phyloP scores from a whole-genome alignment of 306 rosid genomes.

The Begonia fuchsioides region DNA sequence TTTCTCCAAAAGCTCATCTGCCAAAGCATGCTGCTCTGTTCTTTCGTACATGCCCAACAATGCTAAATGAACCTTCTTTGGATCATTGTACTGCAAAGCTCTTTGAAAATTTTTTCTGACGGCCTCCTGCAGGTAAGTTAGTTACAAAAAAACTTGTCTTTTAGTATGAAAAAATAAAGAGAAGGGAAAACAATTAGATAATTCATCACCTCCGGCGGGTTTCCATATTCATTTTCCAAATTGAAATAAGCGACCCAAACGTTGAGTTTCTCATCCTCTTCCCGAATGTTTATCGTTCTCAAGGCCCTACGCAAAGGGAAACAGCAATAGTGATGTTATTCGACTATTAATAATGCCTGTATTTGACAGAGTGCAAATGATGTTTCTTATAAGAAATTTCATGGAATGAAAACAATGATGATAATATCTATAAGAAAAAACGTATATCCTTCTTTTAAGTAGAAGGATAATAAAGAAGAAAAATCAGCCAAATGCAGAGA shows the following conservation, averaged over 20 bases:
- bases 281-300: conserved; percentile 69
- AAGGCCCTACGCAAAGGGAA: conserved; percentile 48
- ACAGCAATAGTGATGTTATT: neutral
- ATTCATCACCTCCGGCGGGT: conserved; percentile 61
- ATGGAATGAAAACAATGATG: no score
- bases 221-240: conserved; percentile 75
- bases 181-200: conserved; percentile 3
- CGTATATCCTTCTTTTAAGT: no score
- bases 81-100: conserved; percentile 66
- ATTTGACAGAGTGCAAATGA: no score
- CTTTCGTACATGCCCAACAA: no score
- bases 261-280: conserved; percentile 85
- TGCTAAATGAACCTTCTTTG: no score
- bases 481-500: no score
- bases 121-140: conserved; percentile 45
- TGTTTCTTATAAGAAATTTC: no score
- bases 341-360: no score
- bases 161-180: neutral
- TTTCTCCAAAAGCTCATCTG: no score
- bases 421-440: no score
- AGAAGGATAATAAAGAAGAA: no score
- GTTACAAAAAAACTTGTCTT: conserved; percentile 6
- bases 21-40: no score
- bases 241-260: conserved; percentile 86
- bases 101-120: conserved; percentile 58